These are phyloP conservation scores for Chiua sp. DNA, from an alignment of 1,284 basidiomycete species.

Conservation along the genomic window DNA sequence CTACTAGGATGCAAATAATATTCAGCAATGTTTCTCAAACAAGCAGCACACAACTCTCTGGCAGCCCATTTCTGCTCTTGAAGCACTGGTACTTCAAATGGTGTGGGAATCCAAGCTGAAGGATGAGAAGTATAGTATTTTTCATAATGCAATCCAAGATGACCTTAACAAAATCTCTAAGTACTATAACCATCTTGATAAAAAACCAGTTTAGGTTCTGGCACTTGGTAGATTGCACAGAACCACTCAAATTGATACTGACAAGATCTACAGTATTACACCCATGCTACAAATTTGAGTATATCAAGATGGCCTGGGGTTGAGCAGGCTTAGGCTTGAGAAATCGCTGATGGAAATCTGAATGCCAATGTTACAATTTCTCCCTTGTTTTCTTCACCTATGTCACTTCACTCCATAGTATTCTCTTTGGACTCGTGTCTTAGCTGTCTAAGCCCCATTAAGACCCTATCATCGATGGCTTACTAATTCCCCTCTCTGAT, in stretches of 20 bases:
- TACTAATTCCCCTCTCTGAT: too few species aligned
- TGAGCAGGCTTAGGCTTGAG: neutral
- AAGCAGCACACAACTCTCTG: neutral
- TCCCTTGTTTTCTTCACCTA: too few species aligned
- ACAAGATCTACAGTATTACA: neutral
- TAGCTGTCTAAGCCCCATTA: too few species aligned
- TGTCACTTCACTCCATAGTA: too few species aligned
- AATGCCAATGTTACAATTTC: too few species aligned
- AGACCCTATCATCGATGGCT: too few species aligned
- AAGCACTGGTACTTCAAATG: neutral
- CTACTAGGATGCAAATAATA: neutral
- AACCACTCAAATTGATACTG: too few species aligned
- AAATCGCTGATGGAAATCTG: too few species aligned
- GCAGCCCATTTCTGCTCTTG: neutral
- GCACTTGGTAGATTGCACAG: neutral
- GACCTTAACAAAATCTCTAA: neutral
- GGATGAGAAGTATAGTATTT: neutral
- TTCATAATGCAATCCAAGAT: neutral
- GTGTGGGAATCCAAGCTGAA: neutral
- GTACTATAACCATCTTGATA: neutral
- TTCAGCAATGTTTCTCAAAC: neutral
- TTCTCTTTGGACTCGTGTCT: too few species aligned
- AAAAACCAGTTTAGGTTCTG: neutral
- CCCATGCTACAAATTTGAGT: neutral
- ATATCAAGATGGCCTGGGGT: neutral